A percentile compares a stretch with the other conserved stretches of the same genome.
Evolutionary conservation across 1,284 basidiomycete genomes (phyloP).

Genomic region (Cryptococcus hybrid): DNA sequence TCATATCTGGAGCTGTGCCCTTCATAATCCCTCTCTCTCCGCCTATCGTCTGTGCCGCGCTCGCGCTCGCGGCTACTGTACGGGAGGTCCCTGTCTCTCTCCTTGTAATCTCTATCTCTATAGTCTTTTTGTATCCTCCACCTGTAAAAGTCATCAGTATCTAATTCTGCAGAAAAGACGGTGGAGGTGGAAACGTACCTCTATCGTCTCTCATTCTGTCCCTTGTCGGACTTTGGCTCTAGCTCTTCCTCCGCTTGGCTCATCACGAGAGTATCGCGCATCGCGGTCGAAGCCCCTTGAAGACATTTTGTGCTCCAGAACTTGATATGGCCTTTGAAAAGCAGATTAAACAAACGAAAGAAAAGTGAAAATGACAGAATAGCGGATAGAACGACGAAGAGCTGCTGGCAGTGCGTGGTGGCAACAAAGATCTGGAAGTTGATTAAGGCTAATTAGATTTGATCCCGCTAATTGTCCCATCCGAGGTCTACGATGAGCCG

Average conservation of each 20-base stretch:
- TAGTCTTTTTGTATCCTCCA: not conserved
- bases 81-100: not conserved
- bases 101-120: not conserved
- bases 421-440: too few relatives aligned
- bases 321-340: too few relatives aligned
- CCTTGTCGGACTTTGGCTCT: not conserved
- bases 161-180: not conserved
- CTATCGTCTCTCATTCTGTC: not conserved
- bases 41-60: not conserved
- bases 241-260: not conserved
- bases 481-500: too few relatives aligned
- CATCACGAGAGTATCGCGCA: too few relatives aligned
- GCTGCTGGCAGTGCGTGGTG: too few relatives aligned
- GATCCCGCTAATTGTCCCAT: too few relatives aligned
- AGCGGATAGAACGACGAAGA: too few relatives aligned
- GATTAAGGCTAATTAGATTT: too few relatives aligned
- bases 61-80: not conserved
- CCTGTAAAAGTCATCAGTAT: not conserved
- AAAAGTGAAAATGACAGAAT: too few relatives aligned
- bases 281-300: too few relatives aligned
- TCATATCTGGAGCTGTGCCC: not conserved
- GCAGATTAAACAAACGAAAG: too few relatives aligned
- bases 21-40: slow-evolving; percentile 13
- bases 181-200: not conserved
- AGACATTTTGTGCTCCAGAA: too few relatives aligned